phyloP scores from a whole-genome alignment of 2,329 filamentous ascomycete genomes.

The Penicillium olsonii region DNA sequence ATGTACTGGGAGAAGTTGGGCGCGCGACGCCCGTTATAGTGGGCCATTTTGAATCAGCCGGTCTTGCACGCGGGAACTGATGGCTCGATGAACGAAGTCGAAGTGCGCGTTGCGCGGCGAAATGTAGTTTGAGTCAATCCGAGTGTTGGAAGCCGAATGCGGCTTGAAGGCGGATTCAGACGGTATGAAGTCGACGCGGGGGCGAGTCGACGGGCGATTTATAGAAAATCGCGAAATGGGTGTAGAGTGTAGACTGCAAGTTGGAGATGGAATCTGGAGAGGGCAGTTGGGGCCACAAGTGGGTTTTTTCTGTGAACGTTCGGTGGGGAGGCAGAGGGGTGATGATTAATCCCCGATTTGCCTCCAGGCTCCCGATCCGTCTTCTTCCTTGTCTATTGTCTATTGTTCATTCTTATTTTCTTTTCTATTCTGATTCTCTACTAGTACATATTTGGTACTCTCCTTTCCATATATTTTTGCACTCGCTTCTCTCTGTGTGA shows the following conservation, averaged over 20 bases:
- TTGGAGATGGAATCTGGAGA: conserved; percentile 4
- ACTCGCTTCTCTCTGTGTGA: no score
- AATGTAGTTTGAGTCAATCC: conserved; percentile 13
- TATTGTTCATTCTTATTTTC: neutral
- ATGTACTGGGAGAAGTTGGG: conserved; percentile 90
- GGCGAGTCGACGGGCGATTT: conserved; percentile 1
- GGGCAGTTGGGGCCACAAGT: conserved; percentile 15
- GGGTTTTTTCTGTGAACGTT: conserved; percentile 20
- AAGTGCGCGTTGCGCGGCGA: conserved; percentile 11
- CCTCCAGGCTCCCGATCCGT: conserved; percentile 3
- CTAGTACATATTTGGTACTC: neutral
- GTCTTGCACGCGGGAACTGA: conserved; percentile 1
- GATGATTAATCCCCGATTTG: conserved; percentile 23
- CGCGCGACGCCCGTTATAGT: conserved; percentile 73
- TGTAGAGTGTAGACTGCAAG: neutral
- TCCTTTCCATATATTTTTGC: neutral
- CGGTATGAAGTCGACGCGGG: neutral
- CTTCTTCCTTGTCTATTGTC: neutral
- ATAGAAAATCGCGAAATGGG: neutral
- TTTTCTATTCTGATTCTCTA: neutral
- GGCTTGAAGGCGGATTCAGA: conserved; percentile 12
- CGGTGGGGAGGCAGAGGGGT: conserved; percentile 16
- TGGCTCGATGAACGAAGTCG: conserved; percentile 1
- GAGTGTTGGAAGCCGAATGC: conserved; percentile 17
- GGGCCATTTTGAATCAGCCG: conserved; percentile 59